phyloP scores from a whole-genome alignment of 768 basidiomycete genomes.

The Boletus vermiculosoides region DNA sequence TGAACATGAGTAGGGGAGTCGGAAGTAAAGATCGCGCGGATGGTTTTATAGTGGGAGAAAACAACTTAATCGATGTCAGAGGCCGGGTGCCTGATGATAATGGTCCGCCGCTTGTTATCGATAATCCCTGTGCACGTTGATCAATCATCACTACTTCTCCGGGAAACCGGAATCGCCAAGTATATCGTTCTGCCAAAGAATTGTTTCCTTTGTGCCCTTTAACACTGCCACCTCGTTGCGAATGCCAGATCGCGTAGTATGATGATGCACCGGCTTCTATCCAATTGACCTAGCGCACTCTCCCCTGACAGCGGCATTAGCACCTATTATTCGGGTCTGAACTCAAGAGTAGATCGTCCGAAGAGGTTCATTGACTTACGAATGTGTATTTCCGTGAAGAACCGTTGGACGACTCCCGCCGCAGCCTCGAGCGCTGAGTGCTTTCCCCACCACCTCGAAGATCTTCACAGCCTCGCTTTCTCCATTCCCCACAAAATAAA shows the following conservation, averaged over 20 bases:
- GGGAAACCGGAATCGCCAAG: background rate
- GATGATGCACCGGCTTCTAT: conserved; percentile 25
- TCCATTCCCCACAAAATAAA: conserved; percentile 51
- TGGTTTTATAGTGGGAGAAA: conserved; percentile 4
- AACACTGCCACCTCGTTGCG: conserved; percentile 36
- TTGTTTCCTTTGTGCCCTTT: background rate
- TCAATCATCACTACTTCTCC: background rate
- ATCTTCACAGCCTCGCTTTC: conserved; percentile 47
- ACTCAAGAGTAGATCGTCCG: background rate
- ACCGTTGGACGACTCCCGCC: conserved; percentile 31
- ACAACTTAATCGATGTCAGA: background rate
- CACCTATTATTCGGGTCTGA: conserved; percentile 17
- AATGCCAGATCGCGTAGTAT: conserved; percentile 41
- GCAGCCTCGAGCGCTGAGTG: conserved; percentile 25
- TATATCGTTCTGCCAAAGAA: background rate
- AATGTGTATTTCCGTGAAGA: conserved; percentile 37
- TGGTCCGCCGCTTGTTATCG: background rate
- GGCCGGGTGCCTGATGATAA: background rate
- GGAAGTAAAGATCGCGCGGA: background rate
- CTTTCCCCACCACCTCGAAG: conserved; percentile 38
- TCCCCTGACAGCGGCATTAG: conserved; percentile 10
- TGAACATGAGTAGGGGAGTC: conserved; percentile 1
- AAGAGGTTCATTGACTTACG: conserved; percentile 7
- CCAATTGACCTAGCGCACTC: conserved; percentile 17
- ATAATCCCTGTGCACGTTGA: background rate